These are phyloP conservation scores for Cairneyella variabilis DNA, from an alignment of 495 filamentous ascomycete species.

Conservation along the genomic window DNA sequence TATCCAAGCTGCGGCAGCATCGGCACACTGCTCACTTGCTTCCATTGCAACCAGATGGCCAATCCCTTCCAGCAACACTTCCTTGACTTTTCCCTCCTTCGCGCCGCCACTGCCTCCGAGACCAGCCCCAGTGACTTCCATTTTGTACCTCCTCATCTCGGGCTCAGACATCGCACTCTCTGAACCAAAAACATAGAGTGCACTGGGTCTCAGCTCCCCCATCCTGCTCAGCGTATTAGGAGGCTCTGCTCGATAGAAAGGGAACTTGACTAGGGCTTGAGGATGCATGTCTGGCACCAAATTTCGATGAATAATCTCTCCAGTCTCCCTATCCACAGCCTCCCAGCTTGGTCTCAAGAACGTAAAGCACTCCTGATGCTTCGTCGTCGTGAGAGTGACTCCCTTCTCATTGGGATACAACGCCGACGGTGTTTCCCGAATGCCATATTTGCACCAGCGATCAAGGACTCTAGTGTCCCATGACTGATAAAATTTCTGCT, in stretches of 20 bases:
- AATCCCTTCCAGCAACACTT: constrained; percentile 58
- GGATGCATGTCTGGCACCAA: constrained; percentile 24
- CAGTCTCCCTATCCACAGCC: constrained; percentile 29
- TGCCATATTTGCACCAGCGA: constrained; percentile 58
- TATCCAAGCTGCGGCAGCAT: constrained; percentile 60
- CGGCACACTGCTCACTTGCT: constrained; percentile 59
- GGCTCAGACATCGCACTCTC: constrained; percentile 59
- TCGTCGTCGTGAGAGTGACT: constrained; percentile 54
- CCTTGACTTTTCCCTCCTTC: constrained; percentile 61
- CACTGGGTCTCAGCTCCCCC: constrained; percentile 67
- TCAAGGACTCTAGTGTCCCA: constrained; percentile 75
- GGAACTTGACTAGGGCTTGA: constrained; percentile 33
- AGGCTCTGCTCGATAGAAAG: constrained; percentile 78
- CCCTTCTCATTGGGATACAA: constrained; percentile 46
- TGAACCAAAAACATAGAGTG: constrained; percentile 76
- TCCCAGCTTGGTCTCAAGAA: constrained; percentile 55
- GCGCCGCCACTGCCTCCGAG: constrained; percentile 66
- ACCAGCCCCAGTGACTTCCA: constrained; percentile 61
- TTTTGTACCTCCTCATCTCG: constrained; percentile 46
- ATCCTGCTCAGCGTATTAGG: constrained; percentile 58
- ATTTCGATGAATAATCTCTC: constrained; percentile 24
- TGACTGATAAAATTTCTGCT: constrained; percentile 55
- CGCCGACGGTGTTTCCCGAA: constrained; percentile 59
- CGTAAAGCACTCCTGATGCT: constrained; percentile 61
- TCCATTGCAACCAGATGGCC: constrained; percentile 90